Evolutionary conservation across 2,329 filamentous ascomycete genomes (phyloP).

Genomic region (Colletotrichum agaves): DNA sequence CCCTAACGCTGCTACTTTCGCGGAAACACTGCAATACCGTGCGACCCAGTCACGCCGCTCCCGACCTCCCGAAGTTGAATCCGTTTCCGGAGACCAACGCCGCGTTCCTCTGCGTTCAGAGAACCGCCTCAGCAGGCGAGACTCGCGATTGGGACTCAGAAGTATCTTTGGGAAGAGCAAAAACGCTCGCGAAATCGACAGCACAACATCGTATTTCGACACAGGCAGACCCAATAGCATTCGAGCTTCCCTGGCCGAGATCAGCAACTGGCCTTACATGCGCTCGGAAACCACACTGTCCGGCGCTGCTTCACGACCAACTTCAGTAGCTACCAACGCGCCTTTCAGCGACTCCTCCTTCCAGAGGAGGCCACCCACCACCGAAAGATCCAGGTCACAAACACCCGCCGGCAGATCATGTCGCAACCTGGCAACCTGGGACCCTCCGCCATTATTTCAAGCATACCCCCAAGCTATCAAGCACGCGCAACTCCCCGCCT

Average conservation of each 20-base stretch:
- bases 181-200: conserved; percentile 48
- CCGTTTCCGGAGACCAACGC: conserved; percentile 44
- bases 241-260: conserved; percentile 59
- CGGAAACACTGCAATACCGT: conserved; percentile 46
- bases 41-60: conserved; percentile 48
- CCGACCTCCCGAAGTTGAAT: conserved; percentile 52
- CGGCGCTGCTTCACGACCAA: conserved; percentile 9
- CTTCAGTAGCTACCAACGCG: conserved; percentile 22
- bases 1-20: conserved; percentile 28
- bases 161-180: conserved; percentile 62
- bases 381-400: conserved; percentile 27
- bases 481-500: conserved; percentile 75
- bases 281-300: conserved; percentile 32
- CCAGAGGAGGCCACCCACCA: conserved; percentile 22
- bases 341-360: conserved; percentile 29
- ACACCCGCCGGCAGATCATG: conserved; percentile 25
- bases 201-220: conserved; percentile 44
- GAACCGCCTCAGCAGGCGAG: conserved; percentile 57
- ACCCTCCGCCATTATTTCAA: conserved; percentile 83
- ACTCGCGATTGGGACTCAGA: conserved; percentile 63
- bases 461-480: conserved; percentile 87
- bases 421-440: conserved; percentile 61
- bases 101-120: conserved; percentile 54
- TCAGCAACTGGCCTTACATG: conserved; percentile 55
- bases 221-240: conserved; percentile 50